Evolutionary conservation across 1,284 basidiomycete genomes (phyloP).

Genomic region (Rhodotorula mucilaginosa): DNA sequence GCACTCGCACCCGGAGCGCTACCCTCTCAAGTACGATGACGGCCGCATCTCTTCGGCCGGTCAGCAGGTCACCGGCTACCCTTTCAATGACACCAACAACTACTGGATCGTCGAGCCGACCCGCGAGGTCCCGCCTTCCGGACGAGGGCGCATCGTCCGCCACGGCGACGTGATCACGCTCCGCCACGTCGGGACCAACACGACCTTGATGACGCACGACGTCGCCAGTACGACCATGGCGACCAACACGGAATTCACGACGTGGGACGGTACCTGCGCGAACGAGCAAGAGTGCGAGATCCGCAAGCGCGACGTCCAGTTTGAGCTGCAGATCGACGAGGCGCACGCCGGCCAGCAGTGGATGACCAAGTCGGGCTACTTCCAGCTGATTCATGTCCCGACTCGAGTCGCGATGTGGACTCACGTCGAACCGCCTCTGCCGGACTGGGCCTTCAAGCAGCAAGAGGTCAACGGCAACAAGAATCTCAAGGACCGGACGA

Average conservation of each 20-base stretch:
- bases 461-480: slow-evolving; percentile 99
- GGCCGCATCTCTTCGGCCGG: slow-evolving; percentile 80
- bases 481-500: slow-evolving; percentile 75
- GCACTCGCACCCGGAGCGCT: slow-evolving; percentile 85
- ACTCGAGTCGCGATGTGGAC: slow-evolving; percentile 96
- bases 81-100: slow-evolving; percentile 89
- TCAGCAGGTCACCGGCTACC: slow-evolving; percentile 98
- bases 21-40: slow-evolving; percentile 93
- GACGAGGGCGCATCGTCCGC: slow-evolving; percentile 80
- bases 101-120: slow-evolving; percentile 94
- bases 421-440: slow-evolving; percentile 68
- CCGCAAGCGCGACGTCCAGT: slow-evolving; percentile 66
- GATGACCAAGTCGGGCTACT: slow-evolving; percentile 88
- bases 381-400: slow-evolving; percentile 80
- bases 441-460: slow-evolving; percentile 95
- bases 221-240: slow-evolving; percentile 96
- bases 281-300: slow-evolving; percentile 61
- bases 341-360: slow-evolving; percentile 72
- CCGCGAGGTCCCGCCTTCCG: slow-evolving; percentile 81
- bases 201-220: slow-evolving; percentile 86
- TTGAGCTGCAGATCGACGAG: slow-evolving; percentile 70
- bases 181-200: slow-evolving; percentile 80
- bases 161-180: slow-evolving; percentile 87
- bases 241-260: slow-evolving; percentile 98
- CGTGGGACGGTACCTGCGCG: slow-evolving; percentile 68